Conservation (phyloP, 2,329 filamentous ascomycete genomes). For the Periconia sp. region DNA sequence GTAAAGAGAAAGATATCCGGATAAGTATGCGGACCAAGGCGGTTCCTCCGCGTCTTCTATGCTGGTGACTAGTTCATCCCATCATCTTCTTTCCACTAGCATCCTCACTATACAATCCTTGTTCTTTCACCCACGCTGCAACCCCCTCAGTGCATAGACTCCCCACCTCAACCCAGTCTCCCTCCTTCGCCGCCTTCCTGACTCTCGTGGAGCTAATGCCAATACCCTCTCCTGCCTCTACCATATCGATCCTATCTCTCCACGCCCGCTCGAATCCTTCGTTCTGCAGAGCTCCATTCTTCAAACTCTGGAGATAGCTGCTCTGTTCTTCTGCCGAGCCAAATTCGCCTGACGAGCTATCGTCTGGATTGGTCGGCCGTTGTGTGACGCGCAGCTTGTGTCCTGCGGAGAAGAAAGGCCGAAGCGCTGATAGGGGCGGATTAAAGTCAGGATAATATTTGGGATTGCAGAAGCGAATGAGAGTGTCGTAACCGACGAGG, state of each 20-base stretch:
- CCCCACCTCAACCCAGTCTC: constrained; percentile 56
- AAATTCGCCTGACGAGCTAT: constrained; percentile 59
- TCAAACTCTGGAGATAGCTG: constrained; percentile 60
- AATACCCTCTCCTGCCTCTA: constrained; percentile 56
- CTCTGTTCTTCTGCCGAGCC: constrained; percentile 62
- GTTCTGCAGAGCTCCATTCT: constrained; percentile 53
- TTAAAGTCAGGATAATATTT: constrained; percentile 68
- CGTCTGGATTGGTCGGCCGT: constrained; percentile 54
- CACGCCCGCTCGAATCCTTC: constrained; percentile 65
- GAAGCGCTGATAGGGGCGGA: constrained; percentile 61
- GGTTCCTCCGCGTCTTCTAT: no score
- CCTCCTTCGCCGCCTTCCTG: constrained; percentile 59
- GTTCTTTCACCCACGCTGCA: constrained; percentile 61
- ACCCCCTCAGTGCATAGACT: constrained; percentile 65
- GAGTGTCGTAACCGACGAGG: constrained; percentile 76
- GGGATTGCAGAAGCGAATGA: constrained; percentile 73
- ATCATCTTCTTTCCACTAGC: constrained; percentile 44
- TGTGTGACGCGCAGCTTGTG: constrained; percentile 69
- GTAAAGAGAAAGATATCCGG: no score
- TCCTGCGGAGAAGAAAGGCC: constrained; percentile 65
- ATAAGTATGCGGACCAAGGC: no score
- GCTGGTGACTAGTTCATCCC: no score
- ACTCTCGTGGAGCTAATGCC: constrained; percentile 67
- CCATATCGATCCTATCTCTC: constrained; percentile 66
- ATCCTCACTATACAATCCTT: constrained; percentile 61